A percentile compares a stretch with the other conserved stretches of the same genome.
These are phyloP conservation scores for Lachancea fermentati DNA, from an alignment of 805 yeast genomes.

Conservation along the genomic window DNA sequence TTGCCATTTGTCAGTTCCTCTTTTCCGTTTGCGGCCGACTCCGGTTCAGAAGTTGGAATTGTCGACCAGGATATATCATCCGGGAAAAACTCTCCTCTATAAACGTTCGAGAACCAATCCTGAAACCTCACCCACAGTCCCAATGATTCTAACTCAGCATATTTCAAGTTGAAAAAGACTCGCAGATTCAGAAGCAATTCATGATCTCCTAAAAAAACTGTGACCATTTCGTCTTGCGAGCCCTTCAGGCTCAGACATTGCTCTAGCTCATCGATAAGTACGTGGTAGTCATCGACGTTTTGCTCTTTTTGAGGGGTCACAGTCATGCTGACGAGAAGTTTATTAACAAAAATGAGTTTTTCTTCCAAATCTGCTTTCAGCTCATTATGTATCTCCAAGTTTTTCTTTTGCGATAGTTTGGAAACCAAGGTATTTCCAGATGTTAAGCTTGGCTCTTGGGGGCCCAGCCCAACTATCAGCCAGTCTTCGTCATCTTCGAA, in stretches of 20 bases:
- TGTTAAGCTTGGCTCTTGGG: conserved; percentile 25
- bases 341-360: conserved; percentile 22
- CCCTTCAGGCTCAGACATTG: conserved; percentile 22
- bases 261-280: conserved; percentile 26
- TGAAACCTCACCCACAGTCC: conserved; percentile 22
- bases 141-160: conserved; percentile 17
- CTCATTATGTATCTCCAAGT: conserved; percentile 27
- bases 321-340: conserved; percentile 15
- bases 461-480: conserved; percentile 30
- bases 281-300: conserved; percentile 19
- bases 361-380: conserved; percentile 23
- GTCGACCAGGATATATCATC: conserved; percentile 19
- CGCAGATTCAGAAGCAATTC: conserved; percentile 26
- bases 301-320: conserved; percentile 3
- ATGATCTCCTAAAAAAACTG: conserved; percentile 23
- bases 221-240: conserved; percentile 23
- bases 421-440: conserved; percentile 19
- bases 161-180: conserved; percentile 22
- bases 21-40: no score
- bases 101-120: conserved; percentile 19
- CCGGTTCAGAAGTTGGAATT: neutral
- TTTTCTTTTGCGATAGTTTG: conserved; percentile 26
- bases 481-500: conserved; percentile 33
- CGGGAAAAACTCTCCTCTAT: conserved; percentile 16
- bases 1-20: no score